Evolutionary conservation across 148 eudicot species (phyloP), one percentile per base, ranked within the genome.

Genomic region (Vaccinium corymbosum): DNA sequence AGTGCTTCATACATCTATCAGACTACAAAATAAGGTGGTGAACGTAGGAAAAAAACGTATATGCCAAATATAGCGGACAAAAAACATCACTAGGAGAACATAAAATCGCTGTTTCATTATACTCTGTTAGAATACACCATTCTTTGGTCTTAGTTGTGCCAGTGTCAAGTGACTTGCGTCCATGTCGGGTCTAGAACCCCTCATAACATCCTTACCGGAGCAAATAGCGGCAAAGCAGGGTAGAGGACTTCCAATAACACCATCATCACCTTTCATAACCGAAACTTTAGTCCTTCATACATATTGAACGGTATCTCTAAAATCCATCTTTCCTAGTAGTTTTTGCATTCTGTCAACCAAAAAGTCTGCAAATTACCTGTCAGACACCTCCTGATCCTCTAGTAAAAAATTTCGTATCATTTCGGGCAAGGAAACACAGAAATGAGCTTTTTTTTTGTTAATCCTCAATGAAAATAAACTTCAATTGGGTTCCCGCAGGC

Each of bases 181-280:
- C 38, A 17, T 53, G 48, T 53, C 14, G 13, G 32, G 42, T 53
- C 80, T 13, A 25, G 57, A 77, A 51, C 38, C 81, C 62, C 27
- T 53, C 35, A 56, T 56, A 79, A 79, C 81, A 79, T 79, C 81
- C 68, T 29, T 32, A 29, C 15, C 59, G n/a, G 1, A 48, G 29
- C 68, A 27, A 16, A 38, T 49, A 50, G 42, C 11, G 50, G 56
- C 13, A 48, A 48, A 78, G 59, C 48, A 25, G 16, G 76, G n/a
- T 6, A 27, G 25, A 59, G 59, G n/a, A 66, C n/a, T 25, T 38
- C 62, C 66, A 79, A 51, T 16, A 64, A 50, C 27, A 16, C 48
- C 50, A 71, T 35, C 71, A 46, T 13, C 52, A 80, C n/a, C 72
- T 27, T 29, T 0, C 46, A 16, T 80, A 80, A 38, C 52, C 1